A percentile compares a stretch with the other conserved stretches of the same genome.
Evolutionary conservation across 1,284 basidiomycete genomes (phyloP).

Genomic region (Pseudozyma sp.): DNA sequence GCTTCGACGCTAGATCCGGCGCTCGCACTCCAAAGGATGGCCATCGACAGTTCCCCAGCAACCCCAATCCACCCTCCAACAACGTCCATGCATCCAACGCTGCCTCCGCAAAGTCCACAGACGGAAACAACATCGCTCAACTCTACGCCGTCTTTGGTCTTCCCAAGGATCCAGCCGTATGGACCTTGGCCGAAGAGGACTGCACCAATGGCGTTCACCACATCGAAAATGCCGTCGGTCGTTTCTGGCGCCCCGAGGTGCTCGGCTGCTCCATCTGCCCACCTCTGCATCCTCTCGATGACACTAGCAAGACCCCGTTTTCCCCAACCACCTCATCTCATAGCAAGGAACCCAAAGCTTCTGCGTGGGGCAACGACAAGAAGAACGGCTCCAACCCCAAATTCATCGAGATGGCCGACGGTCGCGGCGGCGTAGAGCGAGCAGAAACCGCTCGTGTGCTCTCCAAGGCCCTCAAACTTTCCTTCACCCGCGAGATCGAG

Average conservation of each 20-base stretch:
- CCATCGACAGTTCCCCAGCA: constrained; percentile 27
- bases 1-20: constrained; percentile 21
- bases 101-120: constrained; percentile 40
- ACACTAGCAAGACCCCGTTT: constrained; percentile 18
- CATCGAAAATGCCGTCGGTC: constrained; percentile 84
- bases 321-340: constrained; percentile 16
- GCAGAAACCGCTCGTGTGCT: constrained; percentile 62
- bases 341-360: constrained; percentile 37
- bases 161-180: constrained; percentile 72
- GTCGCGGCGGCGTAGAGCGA: constrained; percentile 57
- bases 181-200: constrained; percentile 91
- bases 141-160: constrained; percentile 72
- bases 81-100: constrained; percentile 22
- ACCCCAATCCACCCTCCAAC: constrained; percentile 11
- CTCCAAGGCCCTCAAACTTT: constrained; percentile 72
- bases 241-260: constrained; percentile 95
- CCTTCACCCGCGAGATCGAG: constrained; percentile 91
- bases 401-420: constrained; percentile 65
- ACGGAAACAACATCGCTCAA: constrained; percentile 69
- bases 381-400: constrained; percentile 60
- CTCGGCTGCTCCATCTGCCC: constrained; percentile 68
- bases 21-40: constrained; percentile 28
- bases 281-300: constrained; percentile 67
- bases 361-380: constrained; percentile 51
- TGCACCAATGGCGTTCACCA: constrained; percentile 85